Evolutionary conservation across 306 rosid species (phyloP).

Genomic region (Canavalia gladiata): DNA sequence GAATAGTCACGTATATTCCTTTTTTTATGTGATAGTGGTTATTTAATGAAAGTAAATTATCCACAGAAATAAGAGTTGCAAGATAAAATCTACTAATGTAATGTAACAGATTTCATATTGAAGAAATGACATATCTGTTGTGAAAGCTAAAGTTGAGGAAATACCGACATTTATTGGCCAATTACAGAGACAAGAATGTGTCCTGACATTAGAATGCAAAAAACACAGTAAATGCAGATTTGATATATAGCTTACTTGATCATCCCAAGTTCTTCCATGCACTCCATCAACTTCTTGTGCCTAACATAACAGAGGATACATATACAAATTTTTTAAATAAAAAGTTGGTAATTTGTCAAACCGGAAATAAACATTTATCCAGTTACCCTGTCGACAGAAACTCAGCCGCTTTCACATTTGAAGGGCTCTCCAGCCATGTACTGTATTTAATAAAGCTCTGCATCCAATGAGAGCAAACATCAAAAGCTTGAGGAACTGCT

Average conservation of each 20-base stretch:
- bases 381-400: constrained; percentile 92
- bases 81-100: constrained; percentile 7
- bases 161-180: neutral
- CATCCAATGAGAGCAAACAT: constrained; percentile 95
- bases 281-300: constrained; percentile 78
- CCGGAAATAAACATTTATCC: constrained; percentile 36
- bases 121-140: constrained; percentile 17
- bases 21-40: constrained; percentile 13
- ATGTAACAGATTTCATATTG: neutral
- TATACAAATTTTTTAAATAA: constrained; percentile 14
- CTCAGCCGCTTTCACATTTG: constrained; percentile 92
- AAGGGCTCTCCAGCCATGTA: constrained; percentile 89
- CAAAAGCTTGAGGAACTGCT: constrained; percentile 77
- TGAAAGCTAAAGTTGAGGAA: constrained; percentile 21
- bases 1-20: constrained; percentile 22
- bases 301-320: constrained; percentile 60
- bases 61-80: neutral
- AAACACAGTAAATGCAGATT: no score
- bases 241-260: constrained; percentile 64
- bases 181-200: constrained; percentile 7
- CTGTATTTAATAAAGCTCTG: constrained; percentile 93
- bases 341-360: constrained; percentile 49
- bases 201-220: no score
- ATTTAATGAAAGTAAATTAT: constrained; percentile 37
- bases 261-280: constrained; percentile 82